Percentiles rank a stretch among this genome's conserved stretches.
phyloP scores from a whole-genome alignment of 164 flowering plant species.

The Liriodendron chinense region DNA sequence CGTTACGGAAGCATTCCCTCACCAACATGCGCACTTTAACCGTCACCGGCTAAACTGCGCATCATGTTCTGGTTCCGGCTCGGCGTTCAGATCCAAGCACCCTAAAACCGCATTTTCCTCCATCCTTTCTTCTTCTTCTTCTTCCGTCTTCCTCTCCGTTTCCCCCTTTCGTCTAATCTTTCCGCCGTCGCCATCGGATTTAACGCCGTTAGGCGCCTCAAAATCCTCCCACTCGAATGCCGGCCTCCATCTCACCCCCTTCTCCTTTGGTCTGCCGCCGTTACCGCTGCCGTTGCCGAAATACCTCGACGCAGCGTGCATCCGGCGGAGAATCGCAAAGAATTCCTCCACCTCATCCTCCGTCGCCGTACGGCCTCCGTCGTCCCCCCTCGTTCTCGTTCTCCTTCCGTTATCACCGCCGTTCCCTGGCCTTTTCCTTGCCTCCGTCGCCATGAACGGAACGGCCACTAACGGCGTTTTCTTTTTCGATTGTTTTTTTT shows the following conservation, averaged over 20 bases:
- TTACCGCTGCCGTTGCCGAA: conserved; percentile 20
- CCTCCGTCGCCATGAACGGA: conserved; percentile 9
- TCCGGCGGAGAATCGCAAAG: conserved; percentile 37
- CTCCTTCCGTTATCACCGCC: conserved; percentile 11
- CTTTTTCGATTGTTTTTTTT: background rate
- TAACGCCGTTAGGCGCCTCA: conserved; percentile 13
- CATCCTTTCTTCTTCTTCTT: conserved; percentile 5
- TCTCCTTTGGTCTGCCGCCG: background rate
- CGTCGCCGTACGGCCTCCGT: conserved; percentile 4
- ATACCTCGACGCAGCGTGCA: conserved; percentile 32
- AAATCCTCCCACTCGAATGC: conserved; percentile 17
- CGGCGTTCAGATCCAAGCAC: conserved; percentile 29
- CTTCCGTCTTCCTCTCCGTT: background rate
- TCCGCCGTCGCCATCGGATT: background rate
- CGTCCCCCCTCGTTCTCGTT: background rate
- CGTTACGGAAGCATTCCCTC: background rate
- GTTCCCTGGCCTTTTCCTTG: conserved; percentile 12
- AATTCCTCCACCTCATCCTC: conserved; percentile 54
- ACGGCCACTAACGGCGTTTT: background rate
- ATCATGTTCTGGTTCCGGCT: conserved; percentile 11
- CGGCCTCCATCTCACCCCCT: conserved; percentile 15
- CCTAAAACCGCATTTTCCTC: background rate
- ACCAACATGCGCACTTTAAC: background rate
- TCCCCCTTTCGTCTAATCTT: background rate
- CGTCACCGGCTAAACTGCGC: background rate